These are phyloP conservation scores for Dianthus caryophyllus DNA, from an alignment of 148 eudicot genomes.

Conservation along the genomic window DNA sequence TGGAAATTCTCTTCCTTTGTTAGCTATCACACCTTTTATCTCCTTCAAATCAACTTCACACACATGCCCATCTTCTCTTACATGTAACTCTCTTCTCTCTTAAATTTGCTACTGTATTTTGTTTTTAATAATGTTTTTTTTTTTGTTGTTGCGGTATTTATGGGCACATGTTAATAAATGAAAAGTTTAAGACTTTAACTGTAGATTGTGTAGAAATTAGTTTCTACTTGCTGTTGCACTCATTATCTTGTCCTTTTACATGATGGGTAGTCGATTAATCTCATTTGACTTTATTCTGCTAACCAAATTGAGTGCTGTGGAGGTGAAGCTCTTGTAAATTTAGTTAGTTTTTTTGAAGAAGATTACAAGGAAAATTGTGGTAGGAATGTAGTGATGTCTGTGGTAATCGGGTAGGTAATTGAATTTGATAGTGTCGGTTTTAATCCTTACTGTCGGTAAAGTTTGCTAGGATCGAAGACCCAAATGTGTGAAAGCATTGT, in stretches of 20 bases:
- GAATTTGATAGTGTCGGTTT: too few relatives aligned
- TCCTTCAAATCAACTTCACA: slow-evolving; percentile 13
- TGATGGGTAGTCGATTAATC: too few relatives aligned
- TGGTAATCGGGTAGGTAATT: too few relatives aligned
- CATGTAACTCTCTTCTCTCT: slow-evolving; percentile 19
- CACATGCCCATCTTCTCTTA: slow-evolving; percentile 15
- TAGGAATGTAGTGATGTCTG: not conserved
- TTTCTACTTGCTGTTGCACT: not conserved
- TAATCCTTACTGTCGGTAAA: not conserved
- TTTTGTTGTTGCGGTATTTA: not conserved
- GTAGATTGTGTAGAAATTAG: not conserved
- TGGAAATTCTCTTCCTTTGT: slow-evolving; percentile 21
- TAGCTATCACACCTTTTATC: slow-evolving; percentile 13
- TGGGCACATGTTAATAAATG: not conserved
- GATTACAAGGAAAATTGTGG: not conserved
- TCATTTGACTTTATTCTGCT: not conserved
- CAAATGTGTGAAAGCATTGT: not conserved
- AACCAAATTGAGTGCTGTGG: not conserved
- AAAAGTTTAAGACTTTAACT: not conserved
- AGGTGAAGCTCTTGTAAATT: not conserved
- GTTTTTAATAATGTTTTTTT: not conserved
- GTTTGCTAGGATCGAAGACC: not conserved
- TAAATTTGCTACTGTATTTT: not conserved
- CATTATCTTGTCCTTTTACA: not conserved
- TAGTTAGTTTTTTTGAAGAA: not conserved